Evolutionary conservation across 2,329 filamentous ascomycete genomes (phyloP).

Genomic region (Lachnellula occidentalis): DNA sequence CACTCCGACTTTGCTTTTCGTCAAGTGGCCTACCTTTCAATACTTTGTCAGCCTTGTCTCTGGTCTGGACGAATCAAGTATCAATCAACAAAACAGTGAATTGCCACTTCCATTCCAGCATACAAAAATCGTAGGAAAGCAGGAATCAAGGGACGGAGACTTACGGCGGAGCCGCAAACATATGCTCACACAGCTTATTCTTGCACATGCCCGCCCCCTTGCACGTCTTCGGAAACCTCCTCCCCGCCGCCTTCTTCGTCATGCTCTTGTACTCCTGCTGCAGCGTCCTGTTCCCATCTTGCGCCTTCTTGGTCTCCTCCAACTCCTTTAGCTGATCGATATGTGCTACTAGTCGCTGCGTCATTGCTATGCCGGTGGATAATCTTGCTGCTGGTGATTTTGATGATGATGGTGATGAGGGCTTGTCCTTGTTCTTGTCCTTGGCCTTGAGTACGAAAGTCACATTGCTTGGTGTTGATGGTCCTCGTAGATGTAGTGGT

Average conservation of each 20-base stretch:
- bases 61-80: background rate
- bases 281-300: background rate
- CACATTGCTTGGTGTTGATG: too few relatives aligned
- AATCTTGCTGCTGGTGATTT: too few relatives aligned
- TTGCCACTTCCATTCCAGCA: too few relatives aligned
- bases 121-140: too few relatives aligned
- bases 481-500: too few relatives aligned
- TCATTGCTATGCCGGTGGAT: too few relatives aligned
- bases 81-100: too few relatives aligned
- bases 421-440: too few relatives aligned
- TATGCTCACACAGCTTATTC: background rate
- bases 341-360: too few relatives aligned
- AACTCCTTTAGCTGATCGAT: background rate
- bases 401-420: too few relatives aligned
- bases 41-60: background rate
- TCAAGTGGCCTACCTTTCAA: background rate
- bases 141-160: background rate
- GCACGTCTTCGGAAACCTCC: background rate
- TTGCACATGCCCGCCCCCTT: background rate
- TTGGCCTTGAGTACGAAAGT: too few relatives aligned
- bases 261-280: background rate
- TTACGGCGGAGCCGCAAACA: background rate
- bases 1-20: background rate
- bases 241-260: background rate
- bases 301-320: background rate